Base-by-base conservation (phyloP, 108 stramenopile species). In the Asterionellopsis glacialis region DNA sequence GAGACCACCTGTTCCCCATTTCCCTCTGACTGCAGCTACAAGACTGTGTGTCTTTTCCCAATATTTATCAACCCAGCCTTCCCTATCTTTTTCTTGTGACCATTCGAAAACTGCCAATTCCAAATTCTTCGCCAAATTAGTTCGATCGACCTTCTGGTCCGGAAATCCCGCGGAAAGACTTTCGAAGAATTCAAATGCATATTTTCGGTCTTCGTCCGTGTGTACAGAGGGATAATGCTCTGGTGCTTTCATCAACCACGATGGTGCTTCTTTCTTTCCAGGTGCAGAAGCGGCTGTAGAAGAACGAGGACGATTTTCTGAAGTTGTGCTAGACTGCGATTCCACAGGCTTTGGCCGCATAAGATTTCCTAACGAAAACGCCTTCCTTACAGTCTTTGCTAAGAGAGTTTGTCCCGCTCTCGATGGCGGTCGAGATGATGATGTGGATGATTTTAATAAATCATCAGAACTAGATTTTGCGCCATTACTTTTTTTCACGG, bases 31-130 rank as follows among this genome's bases (percentile, higher is more conserved):
- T 70, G 41, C 72, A 63, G 67, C 72, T 40, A 72, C 71, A 41
- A 80, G 38, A 54, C 68, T 71, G 55, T 80, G 75, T 15, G 74
- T 50, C 54, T 74, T 76, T 67, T 73, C 75, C 79, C 75, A 76
- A 50, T 80, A 80, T 50, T 62, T 68, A 48, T 48, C 77, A 19
- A 41, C 70, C 70, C 38, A 68, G 69, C 19, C 15, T 3, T 41
- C 18, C 6, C 15, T 57, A 2, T n/a, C 39, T 15, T 57, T 39
- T 16, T 41, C 16, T 22, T 19, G 28, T 41, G 39, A 27, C 56
- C 56, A 57, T 41, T 19, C 22, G 39, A 57, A 57, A 9, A 41
- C n/a, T 4, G 56, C 56, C 18, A n/a, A 27, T 41, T 57, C 56
- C 15, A 57, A 22, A 19, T 14, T 19, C 22, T 26, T 39, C 3